Percentiles rank a stretch among this genome's conserved stretches.
These are phyloP conservation scores for Sorghum bicolor DNA, from an alignment of 176 grass and related monocot species.

Conservation along the genomic window Sorghum_bicolor_NCBIv3 NC_012872.2:69447501-69448000, in stretches of 20 bases:
- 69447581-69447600: constrained; percentile 27
- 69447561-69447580: constrained; percentile 74
- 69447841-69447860: too few relatives aligned
- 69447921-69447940: background rate
- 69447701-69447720: constrained; percentile 2
- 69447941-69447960: background rate
- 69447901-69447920: background rate
- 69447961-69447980: background rate
- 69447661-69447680: background rate
- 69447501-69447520: constrained; percentile 78
- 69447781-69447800: background rate
- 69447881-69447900: background rate
- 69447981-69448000: background rate
- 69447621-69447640: constrained; percentile 48
- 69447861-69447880: too few relatives aligned
- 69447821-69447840: background rate
- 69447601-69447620: constrained; percentile 18
- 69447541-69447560: constrained; percentile 75
- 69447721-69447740: background rate
- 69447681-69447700: background rate
- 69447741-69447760: background rate
- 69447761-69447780: background rate
- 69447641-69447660: constrained; percentile 27
- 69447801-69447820: background rate
- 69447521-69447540: constrained; percentile 76